These are phyloP conservation scores for Tetracladium marchalianum DNA, from an alignment of 495 filamentous ascomycete species.

Conservation along the genomic window DNA sequence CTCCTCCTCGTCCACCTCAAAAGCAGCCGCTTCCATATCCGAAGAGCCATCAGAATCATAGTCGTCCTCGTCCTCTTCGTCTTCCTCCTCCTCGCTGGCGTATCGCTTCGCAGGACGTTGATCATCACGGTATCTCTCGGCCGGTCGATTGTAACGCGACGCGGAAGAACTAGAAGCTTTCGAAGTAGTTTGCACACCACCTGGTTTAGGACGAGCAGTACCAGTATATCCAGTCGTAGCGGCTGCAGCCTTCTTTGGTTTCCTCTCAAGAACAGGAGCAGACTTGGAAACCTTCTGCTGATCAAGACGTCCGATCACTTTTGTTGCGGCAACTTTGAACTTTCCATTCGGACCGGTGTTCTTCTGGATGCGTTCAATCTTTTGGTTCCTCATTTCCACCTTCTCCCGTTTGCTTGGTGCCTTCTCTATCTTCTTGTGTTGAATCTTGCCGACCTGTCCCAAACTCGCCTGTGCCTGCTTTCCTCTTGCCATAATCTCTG, in stretches of 20 bases:
- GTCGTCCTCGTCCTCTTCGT: slow-evolving; percentile 42
- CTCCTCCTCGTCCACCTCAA: slow-evolving; percentile 51
- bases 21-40: slow-evolving; percentile 53
- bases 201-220: slow-evolving; percentile 30
- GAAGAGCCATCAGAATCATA: slow-evolving; percentile 40
- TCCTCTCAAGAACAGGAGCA: slow-evolving; percentile 31
- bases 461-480: slow-evolving; percentile 39
- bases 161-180: slow-evolving; percentile 3
- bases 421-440: slow-evolving; percentile 43
- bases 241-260: slow-evolving; percentile 43
- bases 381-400: slow-evolving; percentile 29
- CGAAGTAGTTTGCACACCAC: slow-evolving; percentile 13
- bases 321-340: slow-evolving; percentile 8
- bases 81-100: slow-evolving; percentile 25
- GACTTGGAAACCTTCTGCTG: slow-evolving; percentile 15
- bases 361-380: slow-evolving; percentile 14
- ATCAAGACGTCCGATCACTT: slow-evolving; percentile 2
- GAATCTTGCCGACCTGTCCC: slow-evolving; percentile 41
- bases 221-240: slow-evolving; percentile 48
- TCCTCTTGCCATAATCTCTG: slow-evolving; percentile 58
- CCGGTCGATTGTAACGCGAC: slow-evolving; percentile 18
- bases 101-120: slow-evolving; percentile 15
- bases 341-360: slow-evolving; percentile 16
- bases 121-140: slow-evolving; percentile 11
- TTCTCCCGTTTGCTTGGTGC: slow-evolving; percentile 34